Evolutionary conservation across 2,329 filamentous ascomycete species (phyloP).

Genomic region (Colletotrichum trifolii): DNA sequence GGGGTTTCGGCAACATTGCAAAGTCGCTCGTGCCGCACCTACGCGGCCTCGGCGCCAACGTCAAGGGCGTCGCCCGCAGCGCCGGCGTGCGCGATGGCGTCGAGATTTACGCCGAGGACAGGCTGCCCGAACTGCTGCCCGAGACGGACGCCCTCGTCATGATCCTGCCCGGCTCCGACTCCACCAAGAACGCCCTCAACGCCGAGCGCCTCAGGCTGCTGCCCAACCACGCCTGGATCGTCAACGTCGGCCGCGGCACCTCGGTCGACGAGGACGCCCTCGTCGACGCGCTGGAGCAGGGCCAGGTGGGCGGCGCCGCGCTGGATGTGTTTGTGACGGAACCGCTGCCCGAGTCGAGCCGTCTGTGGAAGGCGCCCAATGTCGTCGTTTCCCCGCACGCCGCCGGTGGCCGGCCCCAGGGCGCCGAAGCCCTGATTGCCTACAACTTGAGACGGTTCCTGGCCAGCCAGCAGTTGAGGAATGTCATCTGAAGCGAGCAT

Average conservation of each 20-base stretch:
- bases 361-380: constrained; percentile 64
- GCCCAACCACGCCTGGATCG: constrained; percentile 67
- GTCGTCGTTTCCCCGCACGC: constrained; percentile 66
- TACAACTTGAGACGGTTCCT: constrained; percentile 70
- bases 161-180: constrained; percentile 70
- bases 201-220: constrained; percentile 62
- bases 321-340: constrained; percentile 61
- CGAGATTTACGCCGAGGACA: constrained; percentile 67
- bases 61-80: constrained; percentile 67
- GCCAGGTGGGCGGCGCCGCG: constrained; percentile 59
- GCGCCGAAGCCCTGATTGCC: constrained; percentile 67
- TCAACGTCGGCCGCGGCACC: constrained; percentile 64
- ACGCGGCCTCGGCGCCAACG: constrained; percentile 64
- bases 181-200: constrained; percentile 67
- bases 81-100: constrained; percentile 68
- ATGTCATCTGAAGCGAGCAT: constrained; percentile 51
- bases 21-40: constrained; percentile 68
- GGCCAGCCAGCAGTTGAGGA: constrained; percentile 69
- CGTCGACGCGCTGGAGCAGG: constrained; percentile 55
- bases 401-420: constrained; percentile 70
- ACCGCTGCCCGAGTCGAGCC: constrained; percentile 55
- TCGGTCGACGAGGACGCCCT: constrained; percentile 62
- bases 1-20: constrained; percentile 76
- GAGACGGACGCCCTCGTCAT: constrained; percentile 74
- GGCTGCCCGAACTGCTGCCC: constrained; percentile 62